These are phyloP conservation scores for Suhomyces sp. DNA, from an alignment of 805 yeast species.

Conservation along the genomic window DNA sequence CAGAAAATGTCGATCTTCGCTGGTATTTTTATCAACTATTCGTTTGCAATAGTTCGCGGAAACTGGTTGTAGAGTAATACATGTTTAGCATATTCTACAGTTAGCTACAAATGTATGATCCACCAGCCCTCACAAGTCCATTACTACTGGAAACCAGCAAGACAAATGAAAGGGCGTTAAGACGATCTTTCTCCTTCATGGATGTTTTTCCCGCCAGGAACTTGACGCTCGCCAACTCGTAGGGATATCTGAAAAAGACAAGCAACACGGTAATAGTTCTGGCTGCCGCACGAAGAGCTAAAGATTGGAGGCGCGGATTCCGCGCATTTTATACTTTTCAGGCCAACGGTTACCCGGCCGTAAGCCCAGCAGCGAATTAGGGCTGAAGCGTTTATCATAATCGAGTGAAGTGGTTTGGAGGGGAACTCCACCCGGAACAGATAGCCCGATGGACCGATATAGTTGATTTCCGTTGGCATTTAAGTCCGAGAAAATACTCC, in stretches of 20 bases:
- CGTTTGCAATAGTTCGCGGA: conserved; percentile 58
- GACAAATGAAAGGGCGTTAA: conserved; percentile 40
- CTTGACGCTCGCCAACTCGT: conserved; percentile 53
- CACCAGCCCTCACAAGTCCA: conserved; percentile 44
- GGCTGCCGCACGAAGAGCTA: conserved; percentile 48
- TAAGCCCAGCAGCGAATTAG: background rate
- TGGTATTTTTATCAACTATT: conserved; percentile 66
- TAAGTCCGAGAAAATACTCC: background rate
- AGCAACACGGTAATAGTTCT: conserved; percentile 52
- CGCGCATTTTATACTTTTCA: conserved; percentile 1
- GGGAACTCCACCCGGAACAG: background rate
- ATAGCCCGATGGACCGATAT: background rate
- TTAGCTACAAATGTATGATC: conserved; percentile 33
- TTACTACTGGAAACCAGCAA: conserved; percentile 14
- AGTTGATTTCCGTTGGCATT: background rate
- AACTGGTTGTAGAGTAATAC: conserved; percentile 32
- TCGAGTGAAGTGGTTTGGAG: background rate
- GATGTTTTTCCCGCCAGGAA: conserved; percentile 46
- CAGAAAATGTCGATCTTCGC: conserved; percentile 67
- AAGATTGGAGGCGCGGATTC: background rate
- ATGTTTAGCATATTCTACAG: background rate
- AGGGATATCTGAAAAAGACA: conserved; percentile 45
- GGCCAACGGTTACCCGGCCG: conserved; percentile 11
- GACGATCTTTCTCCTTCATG: conserved; percentile 38
- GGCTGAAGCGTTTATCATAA: background rate